These are phyloP conservation scores for Fomitopsis betulina DNA, from an alignment of 1,284 basidiomycete genomes.

Conservation along the genomic window DNA sequence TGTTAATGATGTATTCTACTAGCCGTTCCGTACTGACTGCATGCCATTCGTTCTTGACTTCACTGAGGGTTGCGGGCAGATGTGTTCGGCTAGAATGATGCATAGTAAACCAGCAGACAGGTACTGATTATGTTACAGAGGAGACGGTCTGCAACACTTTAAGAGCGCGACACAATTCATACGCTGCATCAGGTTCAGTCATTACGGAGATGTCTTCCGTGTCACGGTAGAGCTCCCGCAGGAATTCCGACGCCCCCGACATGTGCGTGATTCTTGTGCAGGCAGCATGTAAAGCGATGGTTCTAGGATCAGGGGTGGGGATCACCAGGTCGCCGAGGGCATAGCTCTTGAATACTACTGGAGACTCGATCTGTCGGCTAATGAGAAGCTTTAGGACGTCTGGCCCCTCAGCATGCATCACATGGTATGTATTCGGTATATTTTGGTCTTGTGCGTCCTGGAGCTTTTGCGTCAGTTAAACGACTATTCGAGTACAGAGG, in stretches of 20 bases:
- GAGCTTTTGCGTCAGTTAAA: too few relatives aligned
- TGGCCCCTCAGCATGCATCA: not conserved
- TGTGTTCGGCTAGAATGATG: too few relatives aligned
- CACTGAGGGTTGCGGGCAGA: too few relatives aligned
- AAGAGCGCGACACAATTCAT: slow-evolving; percentile 8
- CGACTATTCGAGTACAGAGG: too few relatives aligned
- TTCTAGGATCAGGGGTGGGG: slow-evolving; percentile 1
- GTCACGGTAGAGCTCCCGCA: slow-evolving; percentile 9
- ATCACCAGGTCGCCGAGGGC: not conserved
- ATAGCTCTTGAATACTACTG: not conserved
- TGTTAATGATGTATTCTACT: not conserved
- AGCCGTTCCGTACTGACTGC: not conserved
- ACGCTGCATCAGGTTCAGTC: slow-evolving; percentile 9
- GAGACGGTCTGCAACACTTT: not conserved
- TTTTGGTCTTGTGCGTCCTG: not conserved
- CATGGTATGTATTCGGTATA: not conserved
- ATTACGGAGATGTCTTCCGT: slow-evolving; percentile 7
- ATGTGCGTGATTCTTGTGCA: slow-evolving; percentile 10
- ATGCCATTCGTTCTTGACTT: not conserved
- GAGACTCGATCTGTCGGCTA: too few relatives aligned
- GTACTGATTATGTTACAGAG: too few relatives aligned
- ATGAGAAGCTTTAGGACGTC: too few relatives aligned
- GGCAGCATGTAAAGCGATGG: slow-evolving; percentile 11
- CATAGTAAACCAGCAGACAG: too few relatives aligned
- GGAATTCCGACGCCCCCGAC: slow-evolving; percentile 9